Percentiles rank a stretch among this genome's conserved stretches.
Conservation (phyloP, 148 eudicot species). For the Persicaria tinctoria region DNA sequence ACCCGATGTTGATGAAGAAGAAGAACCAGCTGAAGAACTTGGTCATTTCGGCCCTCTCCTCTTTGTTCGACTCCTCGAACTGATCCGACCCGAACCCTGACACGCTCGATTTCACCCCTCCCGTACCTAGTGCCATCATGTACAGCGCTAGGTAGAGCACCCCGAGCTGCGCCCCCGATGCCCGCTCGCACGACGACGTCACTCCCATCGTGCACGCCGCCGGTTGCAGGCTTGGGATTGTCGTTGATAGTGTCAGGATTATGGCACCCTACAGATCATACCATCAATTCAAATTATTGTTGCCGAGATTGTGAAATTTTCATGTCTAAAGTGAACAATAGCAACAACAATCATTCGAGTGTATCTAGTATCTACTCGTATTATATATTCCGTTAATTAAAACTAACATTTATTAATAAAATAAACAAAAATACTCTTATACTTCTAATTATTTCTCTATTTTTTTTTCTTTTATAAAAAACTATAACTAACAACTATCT, state of each 20-base stretch:
- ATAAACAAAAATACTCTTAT: too few species aligned
- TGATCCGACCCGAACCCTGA: constrained; percentile 68
- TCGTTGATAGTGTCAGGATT: constrained; percentile 29
- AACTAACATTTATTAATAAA: too few species aligned
- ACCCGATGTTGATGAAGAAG: constrained; percentile 19
- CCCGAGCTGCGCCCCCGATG: constrained; percentile 24
- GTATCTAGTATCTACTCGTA: too few species aligned
- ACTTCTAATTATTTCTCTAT: too few species aligned
- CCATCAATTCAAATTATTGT: neutral
- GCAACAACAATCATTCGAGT: too few species aligned
- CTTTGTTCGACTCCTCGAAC: constrained; percentile 46
- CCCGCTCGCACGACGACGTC: constrained; percentile 17
- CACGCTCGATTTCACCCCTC: constrained; percentile 61
- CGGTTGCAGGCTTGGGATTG: constrained; percentile 33
- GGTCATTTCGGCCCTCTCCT: constrained; percentile 34
- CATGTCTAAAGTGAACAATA: too few species aligned
- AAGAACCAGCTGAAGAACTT: constrained; percentile 56
- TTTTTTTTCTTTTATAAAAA: too few species aligned
- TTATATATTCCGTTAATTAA: too few species aligned
- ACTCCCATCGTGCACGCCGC: constrained; percentile 17
- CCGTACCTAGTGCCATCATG: constrained; percentile 62
- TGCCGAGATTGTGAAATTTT: too few species aligned
- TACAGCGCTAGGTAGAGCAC: constrained; percentile 47
- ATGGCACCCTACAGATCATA: constrained; percentile 25
- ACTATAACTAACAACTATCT: too few species aligned